Evolutionary conservation across 345 rosid species (phyloP).

Genomic region (Hibiscus tridactylites): DNA sequence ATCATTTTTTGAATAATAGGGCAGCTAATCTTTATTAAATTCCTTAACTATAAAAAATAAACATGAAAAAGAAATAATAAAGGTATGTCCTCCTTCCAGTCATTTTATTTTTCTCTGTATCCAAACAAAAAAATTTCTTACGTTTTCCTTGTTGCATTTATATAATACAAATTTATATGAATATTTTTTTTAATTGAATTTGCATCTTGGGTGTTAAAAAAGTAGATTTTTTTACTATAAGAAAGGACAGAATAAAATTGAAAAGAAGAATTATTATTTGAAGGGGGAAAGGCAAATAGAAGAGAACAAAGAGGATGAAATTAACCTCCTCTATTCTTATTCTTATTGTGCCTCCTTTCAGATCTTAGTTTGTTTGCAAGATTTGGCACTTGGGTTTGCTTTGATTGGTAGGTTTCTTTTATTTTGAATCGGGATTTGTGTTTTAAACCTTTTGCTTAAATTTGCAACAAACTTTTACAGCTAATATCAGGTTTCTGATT

Average conservation of each 20-base stretch:
- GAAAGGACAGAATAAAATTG: conserved; percentile 17
- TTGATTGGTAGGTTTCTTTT: conserved; percentile 50
- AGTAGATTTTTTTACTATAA: too few relatives aligned
- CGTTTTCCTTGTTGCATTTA: background rate
- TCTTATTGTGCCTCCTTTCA: conserved; percentile 50
- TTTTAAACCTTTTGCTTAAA: conserved; percentile 29
- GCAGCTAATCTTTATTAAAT: too few relatives aligned
- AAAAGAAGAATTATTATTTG: conserved; percentile 14
- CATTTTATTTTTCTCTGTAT: background rate
- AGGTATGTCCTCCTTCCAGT: background rate
- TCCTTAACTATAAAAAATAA: too few relatives aligned
- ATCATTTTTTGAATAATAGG: too few relatives aligned
- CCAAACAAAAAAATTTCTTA: background rate
- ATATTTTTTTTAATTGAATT: background rate
- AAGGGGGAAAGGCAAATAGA: conserved; percentile 35
- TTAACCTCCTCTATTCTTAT: conserved; percentile 50
- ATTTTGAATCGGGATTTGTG: conserved; percentile 31
- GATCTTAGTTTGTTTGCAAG: conserved; percentile 63
- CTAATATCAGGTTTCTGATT: conserved; percentile 16
- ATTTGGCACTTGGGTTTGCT: conserved; percentile 67
- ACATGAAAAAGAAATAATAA: too few relatives aligned
- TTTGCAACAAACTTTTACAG: conserved; percentile 16
- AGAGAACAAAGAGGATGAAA: conserved; percentile 43
- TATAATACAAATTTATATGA: background rate
- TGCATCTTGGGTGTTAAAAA: background rate